These are phyloP conservation scores for Fusarium odoratissimum DNA, from an alignment of 2,329 filamentous ascomycete species.

Conservation along the genomic window DNA sequence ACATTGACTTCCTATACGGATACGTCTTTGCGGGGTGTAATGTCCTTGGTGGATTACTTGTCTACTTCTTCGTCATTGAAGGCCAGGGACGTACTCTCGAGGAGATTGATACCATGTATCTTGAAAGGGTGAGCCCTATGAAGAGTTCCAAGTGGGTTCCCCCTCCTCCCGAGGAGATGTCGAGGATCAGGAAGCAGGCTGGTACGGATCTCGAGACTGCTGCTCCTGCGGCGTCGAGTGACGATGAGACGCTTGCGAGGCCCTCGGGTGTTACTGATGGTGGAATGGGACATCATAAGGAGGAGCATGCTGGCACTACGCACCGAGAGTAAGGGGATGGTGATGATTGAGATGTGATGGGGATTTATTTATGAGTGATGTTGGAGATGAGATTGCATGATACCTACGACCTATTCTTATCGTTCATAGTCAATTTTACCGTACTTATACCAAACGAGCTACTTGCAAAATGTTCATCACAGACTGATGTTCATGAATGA, in stretches of 20 bases:
- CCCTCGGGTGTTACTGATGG: conserved; percentile 16
- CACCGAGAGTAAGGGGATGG: conserved; percentile 17
- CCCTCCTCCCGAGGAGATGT: conserved; percentile 58
- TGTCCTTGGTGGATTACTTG: conserved; percentile 70
- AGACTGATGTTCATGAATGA: too few relatives aligned
- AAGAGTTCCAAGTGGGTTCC: conserved; percentile 68
- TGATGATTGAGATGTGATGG: not conserved
- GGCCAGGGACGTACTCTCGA: conserved; percentile 79
- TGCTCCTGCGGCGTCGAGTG: conserved; percentile 2
- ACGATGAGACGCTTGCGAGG: conserved; percentile 33
- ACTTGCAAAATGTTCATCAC: not conserved
- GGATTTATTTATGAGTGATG: not conserved
- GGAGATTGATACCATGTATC: conserved; percentile 84
- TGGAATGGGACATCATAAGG: conserved; percentile 15
- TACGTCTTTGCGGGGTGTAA: conserved; percentile 82
- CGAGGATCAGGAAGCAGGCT: conserved; percentile 55
- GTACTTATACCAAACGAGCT: not conserved
- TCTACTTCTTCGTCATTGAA: conserved; percentile 84
- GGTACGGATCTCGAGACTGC: conserved; percentile 53
- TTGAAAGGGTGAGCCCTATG: conserved; percentile 71
- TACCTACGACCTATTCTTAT: not conserved
- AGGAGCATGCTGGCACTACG: conserved; percentile 21
- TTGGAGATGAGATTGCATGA: conserved; percentile 1
- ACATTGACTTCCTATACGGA: conserved; percentile 79
- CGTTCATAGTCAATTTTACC: not conserved